These are phyloP conservation scores for Pelargonium exstipulatum DNA, from an alignment of 441 rosid genomes.

Conservation along the genomic window DNA sequence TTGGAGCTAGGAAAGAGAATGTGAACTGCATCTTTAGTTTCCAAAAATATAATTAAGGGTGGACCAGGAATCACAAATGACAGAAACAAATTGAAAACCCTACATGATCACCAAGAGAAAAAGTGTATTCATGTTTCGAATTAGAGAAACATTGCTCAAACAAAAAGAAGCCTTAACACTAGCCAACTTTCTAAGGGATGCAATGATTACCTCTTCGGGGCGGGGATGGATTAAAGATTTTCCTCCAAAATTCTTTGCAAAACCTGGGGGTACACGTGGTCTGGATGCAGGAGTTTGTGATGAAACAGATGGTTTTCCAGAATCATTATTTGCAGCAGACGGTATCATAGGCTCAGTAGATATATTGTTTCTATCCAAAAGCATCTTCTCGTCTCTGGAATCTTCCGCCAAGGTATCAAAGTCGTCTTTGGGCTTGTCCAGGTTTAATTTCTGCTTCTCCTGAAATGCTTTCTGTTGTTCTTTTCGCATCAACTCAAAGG, in stretches of 20 bases:
- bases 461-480: constrained; percentile 84
- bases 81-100: not conserved
- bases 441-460: constrained; percentile 67
- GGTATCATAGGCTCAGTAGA: constrained; percentile 31
- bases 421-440: constrained; percentile 49
- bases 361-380: constrained; percentile 36
- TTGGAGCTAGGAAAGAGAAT: not conserved
- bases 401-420: constrained; percentile 67
- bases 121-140: too few species aligned
- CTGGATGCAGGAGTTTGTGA: constrained; percentile 57
- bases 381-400: constrained; percentile 50
- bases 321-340: constrained; percentile 29
- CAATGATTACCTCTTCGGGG: constrained; percentile 45
- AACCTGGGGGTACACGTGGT: constrained; percentile 99
- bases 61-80: not conserved
- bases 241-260: constrained; percentile 50
- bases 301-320: constrained; percentile 38
- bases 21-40: not conserved
- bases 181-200: constrained; percentile 11
- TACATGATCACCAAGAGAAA: not conserved
- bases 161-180: not conserved
- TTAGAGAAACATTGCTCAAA: too few species aligned
- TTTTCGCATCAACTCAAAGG: constrained; percentile 94
- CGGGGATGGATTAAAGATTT: constrained; percentile 37
- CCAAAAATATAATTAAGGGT: not conserved